Base-by-base conservation (phyloP, 495 filamentous ascomycete genomes). In the Podospora comata region DNA sequence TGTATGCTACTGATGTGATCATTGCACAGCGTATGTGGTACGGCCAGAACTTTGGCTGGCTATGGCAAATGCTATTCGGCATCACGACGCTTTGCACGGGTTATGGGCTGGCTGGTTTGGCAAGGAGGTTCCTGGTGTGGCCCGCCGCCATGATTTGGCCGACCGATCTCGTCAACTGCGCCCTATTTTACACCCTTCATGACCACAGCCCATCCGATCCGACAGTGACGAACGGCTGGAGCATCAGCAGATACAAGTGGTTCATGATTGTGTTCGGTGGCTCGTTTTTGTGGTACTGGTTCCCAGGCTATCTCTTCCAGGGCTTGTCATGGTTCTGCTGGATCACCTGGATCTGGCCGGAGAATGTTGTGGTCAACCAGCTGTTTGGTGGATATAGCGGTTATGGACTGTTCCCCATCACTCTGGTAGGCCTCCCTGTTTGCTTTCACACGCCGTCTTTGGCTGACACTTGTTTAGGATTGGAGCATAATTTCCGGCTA, bases 131-230 rank as follows among this genome's bases (percentile, higher is more conserved):
- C 70, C 76, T 92, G 56, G 89, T 92, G 53, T 89, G 72, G 81
- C 88, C 85, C 3, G 85, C 87, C 28, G 85, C 89, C 64, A 91
- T 92, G 88, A 90, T 92, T 69, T 92, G 89, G 89, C 90, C 90
- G 5, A 79, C 82, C 2, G 85, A 80, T 60, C 82, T 92, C 20
- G 85, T 91, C 71, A 91, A 88, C 68, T 80, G 85, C 6, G 79
- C 89, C 4, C 79, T 92, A 15, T 89, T 92, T 70, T 84, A 87
- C 68, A 85, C 88, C 7, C 84, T 92, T 15, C 90, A 92, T 66
- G 89, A 92, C 68, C 84, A 85, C 70, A 81, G 81, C 11, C 79
- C 76, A 60, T 82, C 87, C 2, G 85, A 90, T 67, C 85, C 88
- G 0, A 62, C 76, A 53, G 82, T 82, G 72, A 81, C 85, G 1